Evolutionary conservation across 805 yeast genomes (phyloP).

Genomic region (Kazachstania taianensis): DNA sequence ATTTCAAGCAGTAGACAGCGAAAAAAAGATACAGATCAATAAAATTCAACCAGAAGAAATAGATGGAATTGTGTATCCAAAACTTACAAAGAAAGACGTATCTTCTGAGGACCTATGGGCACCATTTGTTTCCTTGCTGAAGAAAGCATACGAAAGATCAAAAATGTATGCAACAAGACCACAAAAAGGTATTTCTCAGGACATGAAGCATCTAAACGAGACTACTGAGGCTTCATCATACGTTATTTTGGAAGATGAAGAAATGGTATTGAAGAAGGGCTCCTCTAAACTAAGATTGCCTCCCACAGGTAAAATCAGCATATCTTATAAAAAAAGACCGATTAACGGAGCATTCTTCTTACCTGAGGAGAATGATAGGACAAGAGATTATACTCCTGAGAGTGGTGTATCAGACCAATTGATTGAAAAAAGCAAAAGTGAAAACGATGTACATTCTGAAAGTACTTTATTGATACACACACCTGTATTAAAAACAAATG

Average conservation of each 20-base stretch:
- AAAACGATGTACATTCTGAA: background rate
- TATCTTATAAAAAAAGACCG: conserved; percentile 58
- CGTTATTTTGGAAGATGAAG: conserved; percentile 71
- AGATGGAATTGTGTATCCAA: conserved; percentile 43
- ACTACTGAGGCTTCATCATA: conserved; percentile 28
- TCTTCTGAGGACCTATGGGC: conserved; percentile 40
- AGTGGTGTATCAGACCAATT: background rate
- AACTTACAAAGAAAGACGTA: conserved; percentile 43
- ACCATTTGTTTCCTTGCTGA: conserved; percentile 46
- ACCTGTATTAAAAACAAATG: background rate
- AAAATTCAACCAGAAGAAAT: conserved; percentile 56
- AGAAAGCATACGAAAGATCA: conserved; percentile 34
- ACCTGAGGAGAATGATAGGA: conserved; percentile 24
- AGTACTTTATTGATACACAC: background rate
- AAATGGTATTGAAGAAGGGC: conserved; percentile 61
- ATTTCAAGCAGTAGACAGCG: conserved; percentile 58
- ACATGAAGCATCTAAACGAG: conserved; percentile 1
- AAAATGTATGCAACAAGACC: conserved; percentile 35
- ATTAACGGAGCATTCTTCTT: conserved; percentile 46
- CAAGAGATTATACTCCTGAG: conserved; percentile 2
- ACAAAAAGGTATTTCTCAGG: conserved; percentile 24
- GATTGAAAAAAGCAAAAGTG: background rate
- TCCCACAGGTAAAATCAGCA: conserved; percentile 77
- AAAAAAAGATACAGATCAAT: conserved; percentile 41
- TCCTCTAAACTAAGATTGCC: conserved; percentile 73